Evolutionary conservation across 2,329 filamentous ascomycete genomes (phyloP).

Genomic region (Aureobasidium sp.): DNA sequence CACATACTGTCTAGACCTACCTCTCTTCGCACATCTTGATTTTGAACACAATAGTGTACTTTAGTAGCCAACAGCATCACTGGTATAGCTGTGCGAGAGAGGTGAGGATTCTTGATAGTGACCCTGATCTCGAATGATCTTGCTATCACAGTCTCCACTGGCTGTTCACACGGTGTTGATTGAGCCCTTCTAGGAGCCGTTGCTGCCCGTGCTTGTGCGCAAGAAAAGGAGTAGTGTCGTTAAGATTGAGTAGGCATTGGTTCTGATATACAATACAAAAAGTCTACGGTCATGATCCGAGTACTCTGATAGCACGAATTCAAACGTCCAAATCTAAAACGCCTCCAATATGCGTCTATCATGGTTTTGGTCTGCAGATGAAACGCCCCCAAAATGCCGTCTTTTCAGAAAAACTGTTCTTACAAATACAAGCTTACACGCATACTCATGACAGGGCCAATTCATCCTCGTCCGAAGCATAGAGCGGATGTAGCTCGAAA

Average conservation of each 20-base stretch:
- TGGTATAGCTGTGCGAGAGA: neutral
- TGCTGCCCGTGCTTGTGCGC: neutral
- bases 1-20: neutral
- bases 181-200: neutral
- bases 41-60: neutral
- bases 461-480: constrained; percentile 21
- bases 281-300: neutral
- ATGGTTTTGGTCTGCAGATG: neutral
- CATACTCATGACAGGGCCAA: constrained; percentile 18
- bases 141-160: neutral
- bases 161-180: neutral
- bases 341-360: constrained; percentile 15
- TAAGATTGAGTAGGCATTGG: neutral
- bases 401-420: neutral
- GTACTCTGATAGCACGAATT: neutral
- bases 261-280: constrained; percentile 14
- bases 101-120: neutral
- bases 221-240: neutral
- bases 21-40: neutral
- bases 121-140: too few relatives aligned
- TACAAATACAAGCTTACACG: constrained; percentile 2
- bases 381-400: constrained; percentile 11
- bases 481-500: constrained; percentile 54
- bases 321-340: constrained; percentile 5
- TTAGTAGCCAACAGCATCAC: neutral